Evolutionary conservation across 208 protist genomes (phyloP).

Genomic region (Leptomonas seymouri): DNA sequence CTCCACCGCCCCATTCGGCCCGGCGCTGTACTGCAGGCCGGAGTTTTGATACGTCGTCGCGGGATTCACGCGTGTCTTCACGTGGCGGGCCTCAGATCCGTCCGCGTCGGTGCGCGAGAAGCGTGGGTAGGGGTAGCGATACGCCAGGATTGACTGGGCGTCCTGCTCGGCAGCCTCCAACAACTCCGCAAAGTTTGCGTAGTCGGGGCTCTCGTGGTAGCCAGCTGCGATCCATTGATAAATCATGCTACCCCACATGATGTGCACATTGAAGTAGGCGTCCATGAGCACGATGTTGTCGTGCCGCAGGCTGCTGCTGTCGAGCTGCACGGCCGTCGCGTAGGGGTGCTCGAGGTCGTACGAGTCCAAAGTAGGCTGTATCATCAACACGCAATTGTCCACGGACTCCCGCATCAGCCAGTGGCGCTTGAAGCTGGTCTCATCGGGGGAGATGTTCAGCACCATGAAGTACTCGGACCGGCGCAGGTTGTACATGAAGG

Average conservation of each 20-base stretch:
- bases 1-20: conserved; percentile 20
- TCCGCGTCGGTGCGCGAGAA: conserved; percentile 89
- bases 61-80: conserved; percentile 90
- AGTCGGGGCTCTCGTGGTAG: conserved; percentile 92
- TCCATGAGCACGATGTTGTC: conserved; percentile 99
- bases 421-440: conserved; percentile 97
- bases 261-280: conserved; percentile 98
- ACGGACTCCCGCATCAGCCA: conserved; percentile 96
- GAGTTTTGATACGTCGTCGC: conserved; percentile 63
- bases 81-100: conserved; percentile 82
- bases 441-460: conserved; percentile 98
- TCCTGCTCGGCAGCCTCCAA: conserved; percentile 74
- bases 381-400: conserved; percentile 96
- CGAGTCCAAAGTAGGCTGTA: conserved; percentile 97
- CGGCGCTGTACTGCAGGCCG: conserved; percentile 21
- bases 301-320: conserved; percentile 82
- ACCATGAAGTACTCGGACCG: conserved; percentile 97
- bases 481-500: conserved; percentile 99
- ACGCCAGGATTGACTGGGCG: conserved; percentile 49
- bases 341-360: conserved; percentile 93
- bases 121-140: conserved; percentile 82
- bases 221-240: conserved; percentile 94
- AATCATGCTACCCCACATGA: conserved; percentile 97
- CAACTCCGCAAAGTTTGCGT: conserved; percentile 76
- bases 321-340: conserved; percentile 91